Evolutionary conservation across 345 rosid genomes (phyloP).

Genomic region (Gossypium mustelinum): DNA sequence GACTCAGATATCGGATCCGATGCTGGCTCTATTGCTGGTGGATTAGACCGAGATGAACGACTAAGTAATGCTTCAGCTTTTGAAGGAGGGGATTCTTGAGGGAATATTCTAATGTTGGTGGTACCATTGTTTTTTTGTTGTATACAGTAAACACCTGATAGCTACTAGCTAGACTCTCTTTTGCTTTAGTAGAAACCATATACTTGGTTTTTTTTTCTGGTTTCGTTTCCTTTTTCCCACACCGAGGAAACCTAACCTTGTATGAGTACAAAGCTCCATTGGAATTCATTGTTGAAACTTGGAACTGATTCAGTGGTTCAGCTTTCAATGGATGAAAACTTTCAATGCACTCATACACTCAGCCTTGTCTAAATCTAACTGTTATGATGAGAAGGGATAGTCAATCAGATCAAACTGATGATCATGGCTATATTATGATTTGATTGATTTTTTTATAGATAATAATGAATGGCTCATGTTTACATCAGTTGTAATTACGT

Average conservation of each 20-base stretch:
- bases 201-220: neutral
- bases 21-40: conserved; percentile 29
- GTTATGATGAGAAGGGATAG: neutral
- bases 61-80: conserved; percentile 15
- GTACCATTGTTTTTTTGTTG: neutral
- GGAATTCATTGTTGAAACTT: neutral
- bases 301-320: neutral
- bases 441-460: neutral
- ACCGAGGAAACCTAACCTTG: neutral
- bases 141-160: neutral
- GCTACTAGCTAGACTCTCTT: conserved; percentile 9
- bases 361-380: neutral
- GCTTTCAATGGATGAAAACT: neutral
- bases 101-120: neutral
- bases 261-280: neutral
- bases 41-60: conserved; percentile 1
- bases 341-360: neutral
- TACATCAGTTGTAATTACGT: neutral
- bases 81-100: conserved; percentile 19
- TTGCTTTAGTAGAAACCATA: conserved; percentile 4
- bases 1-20: conserved; percentile 36
- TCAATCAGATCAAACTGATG: neutral
- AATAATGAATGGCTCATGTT: neutral
- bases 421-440: neutral
- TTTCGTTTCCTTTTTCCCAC: neutral